These are phyloP conservation scores for Sphagnum tenellum DNA, from an alignment of 225 moss, liverwort and hornwort species.

Conservation along the genomic window DNA sequence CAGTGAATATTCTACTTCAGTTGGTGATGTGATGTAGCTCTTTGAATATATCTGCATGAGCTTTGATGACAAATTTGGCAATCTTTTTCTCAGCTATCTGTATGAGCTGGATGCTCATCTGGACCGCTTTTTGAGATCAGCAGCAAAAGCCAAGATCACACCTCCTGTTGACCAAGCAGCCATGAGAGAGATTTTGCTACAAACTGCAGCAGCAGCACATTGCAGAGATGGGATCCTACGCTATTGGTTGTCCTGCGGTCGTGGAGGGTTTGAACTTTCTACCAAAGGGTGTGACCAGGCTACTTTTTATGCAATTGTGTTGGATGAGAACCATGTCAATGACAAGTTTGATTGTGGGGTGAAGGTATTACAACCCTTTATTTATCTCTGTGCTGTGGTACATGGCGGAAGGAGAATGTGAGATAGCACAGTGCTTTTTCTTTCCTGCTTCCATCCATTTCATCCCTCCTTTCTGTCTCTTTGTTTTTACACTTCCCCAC, in stretches of 20 bases:
- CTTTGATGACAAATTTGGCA: no score
- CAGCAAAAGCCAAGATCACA: slow-evolving; percentile 62
- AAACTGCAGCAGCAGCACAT: slow-evolving; percentile 65
- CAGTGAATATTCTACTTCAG: no score
- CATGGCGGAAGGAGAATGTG: no score
- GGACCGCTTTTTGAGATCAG: slow-evolving; percentile 75
- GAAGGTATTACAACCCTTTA: no score
- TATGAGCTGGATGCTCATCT: slow-evolving; percentile 93
- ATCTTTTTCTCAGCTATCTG: slow-evolving; percentile 33
- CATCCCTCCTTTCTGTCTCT: no score
- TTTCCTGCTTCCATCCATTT: no score
- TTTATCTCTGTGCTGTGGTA: no score
- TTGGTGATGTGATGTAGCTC: no score
- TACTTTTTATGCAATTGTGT: slow-evolving; percentile 50
- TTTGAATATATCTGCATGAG: no score
- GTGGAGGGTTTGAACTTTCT: slow-evolving; percentile 67
- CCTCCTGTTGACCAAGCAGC: slow-evolving; percentile 57
- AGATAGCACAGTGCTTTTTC: no score
- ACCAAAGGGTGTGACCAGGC: slow-evolving; percentile 47
- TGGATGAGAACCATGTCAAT: slow-evolving; percentile 14
- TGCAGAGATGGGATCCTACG: slow-evolving; percentile 58
- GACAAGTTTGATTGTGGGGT: no score
- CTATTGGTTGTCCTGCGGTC: slow-evolving; percentile 84
- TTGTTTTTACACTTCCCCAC: no score
- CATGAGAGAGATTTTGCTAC: slow-evolving; percentile 67